Evolutionary conservation across 768 basidiomycete genomes (phyloP), one percentile per base, ranked within the genome.

Genomic region (Boletus speciosus): DNA sequence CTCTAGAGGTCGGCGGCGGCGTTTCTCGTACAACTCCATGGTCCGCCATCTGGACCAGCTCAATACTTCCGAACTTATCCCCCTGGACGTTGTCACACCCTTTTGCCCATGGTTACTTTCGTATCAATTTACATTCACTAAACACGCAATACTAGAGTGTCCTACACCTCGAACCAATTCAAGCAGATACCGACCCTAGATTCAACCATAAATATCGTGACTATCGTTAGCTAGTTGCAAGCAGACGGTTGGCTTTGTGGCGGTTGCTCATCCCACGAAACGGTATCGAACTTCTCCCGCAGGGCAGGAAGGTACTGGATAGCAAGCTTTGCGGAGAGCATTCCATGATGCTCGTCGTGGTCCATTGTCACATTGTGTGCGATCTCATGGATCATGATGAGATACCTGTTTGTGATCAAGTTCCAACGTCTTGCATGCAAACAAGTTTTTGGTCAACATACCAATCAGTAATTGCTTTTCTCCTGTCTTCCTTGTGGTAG

Each of bases 311-410:
- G 51, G 8, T 48, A 48, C 3, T n/a, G 5, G 32, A 54, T 9
- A 34, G 45, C 61, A 4, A 66, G 25, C 32, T 37, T 40, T 21
- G 64, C 47, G 31, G 59, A 60, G 19, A 68, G 46, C 4, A 61
- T 42, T 19, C 67, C 66, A 16, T 67, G 66, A 32, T 68, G 54
- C 45, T 66, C 66, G 5, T 68, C 62, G 12, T 68, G 67, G 15
- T 64, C 61, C 50, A 55, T 47, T 0, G 58, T 52, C 11, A 47
- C 41, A 10, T 65, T 62, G 52, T 67, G 67, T 15, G 66, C 67
- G 6, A 67, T 58, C 47, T 67, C 66, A 15, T 67, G 66, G 2
- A 59, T 65, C 55, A 69, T 65, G 4, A 67, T 62, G 34, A 69
- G 61, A 32, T 60, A 67, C 66, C 66, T 67, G 12, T 48, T 38